Conservation (phyloP, 2,329 filamentous ascomycete species). For the Colletotrichum paranaense region DNA sequence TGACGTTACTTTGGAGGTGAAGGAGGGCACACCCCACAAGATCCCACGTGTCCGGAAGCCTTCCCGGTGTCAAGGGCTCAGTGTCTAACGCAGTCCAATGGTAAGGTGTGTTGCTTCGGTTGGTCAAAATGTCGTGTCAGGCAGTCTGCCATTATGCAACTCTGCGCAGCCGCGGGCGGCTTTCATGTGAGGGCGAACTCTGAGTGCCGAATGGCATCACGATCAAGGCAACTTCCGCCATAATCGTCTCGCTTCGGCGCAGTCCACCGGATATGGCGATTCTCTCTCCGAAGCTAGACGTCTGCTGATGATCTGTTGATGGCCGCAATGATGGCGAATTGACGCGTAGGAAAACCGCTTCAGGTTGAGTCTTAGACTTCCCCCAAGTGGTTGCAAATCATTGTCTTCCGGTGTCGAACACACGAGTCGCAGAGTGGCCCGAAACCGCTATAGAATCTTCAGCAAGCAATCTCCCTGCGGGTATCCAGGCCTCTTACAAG, state of each 20-base stretch:
- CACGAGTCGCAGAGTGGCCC: slow-evolving; percentile 18
- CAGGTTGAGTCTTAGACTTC: neutral
- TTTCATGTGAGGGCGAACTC: slow-evolving; percentile 10
- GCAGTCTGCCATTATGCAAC: slow-evolving; percentile 18
- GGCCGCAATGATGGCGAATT: slow-evolving; percentile 7
- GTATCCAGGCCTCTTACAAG: neutral
- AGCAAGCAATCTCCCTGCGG: slow-evolving; percentile 17
- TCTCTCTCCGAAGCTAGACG: neutral
- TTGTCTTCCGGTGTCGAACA: neutral
- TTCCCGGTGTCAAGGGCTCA: slow-evolving; percentile 18
- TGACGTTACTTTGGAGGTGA: slow-evolving; percentile 21
- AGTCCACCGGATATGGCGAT: slow-evolving; percentile 4
- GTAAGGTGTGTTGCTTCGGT: slow-evolving; percentile 25
- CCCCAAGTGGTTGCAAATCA: neutral
- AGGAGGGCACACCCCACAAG: slow-evolving; percentile 26
- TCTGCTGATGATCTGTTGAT: neutral
- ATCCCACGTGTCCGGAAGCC: slow-evolving; percentile 31
- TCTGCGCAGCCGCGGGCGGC: neutral
- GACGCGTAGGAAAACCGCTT: slow-evolving; percentile 12
- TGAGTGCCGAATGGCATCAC: slow-evolving; percentile 9
- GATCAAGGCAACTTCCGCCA: neutral
- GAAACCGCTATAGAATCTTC: neutral
- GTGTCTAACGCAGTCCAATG: slow-evolving; percentile 3
- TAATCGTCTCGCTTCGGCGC: slow-evolving; percentile 23
- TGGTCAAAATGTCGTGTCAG: slow-evolving; percentile 10